Conservation (phyloP, 208 protist species). For the Trypanosoma mega region DNA sequence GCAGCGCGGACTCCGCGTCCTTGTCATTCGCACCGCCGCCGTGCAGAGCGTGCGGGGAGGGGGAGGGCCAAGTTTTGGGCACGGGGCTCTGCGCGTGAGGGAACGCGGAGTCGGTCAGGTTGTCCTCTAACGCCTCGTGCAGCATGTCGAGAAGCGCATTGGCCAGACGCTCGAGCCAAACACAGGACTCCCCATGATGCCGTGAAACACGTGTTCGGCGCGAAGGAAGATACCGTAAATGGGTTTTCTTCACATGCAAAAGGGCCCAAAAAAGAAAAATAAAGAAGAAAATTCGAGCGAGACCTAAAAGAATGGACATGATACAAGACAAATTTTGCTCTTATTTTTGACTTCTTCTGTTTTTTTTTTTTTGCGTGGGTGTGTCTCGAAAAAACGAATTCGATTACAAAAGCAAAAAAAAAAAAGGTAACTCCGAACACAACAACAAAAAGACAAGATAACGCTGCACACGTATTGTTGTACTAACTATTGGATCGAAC, state of each 20-base stretch:
- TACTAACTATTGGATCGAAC: too few species aligned
- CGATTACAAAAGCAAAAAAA: conserved; percentile 11
- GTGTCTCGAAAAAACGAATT: neutral
- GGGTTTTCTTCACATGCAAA: conserved; percentile 59
- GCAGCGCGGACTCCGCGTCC: too few species aligned
- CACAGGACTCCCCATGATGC: conserved; percentile 63
- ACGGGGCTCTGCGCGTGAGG: neutral
- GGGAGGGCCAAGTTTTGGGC: too few species aligned
- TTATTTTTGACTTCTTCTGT: conserved; percentile 9
- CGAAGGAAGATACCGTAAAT: conserved; percentile 68
- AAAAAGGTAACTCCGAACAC: neutral
- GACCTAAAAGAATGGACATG: conserved; percentile 20
- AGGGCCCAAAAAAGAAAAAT: conserved; percentile 34
- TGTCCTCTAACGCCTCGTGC: conserved; percentile 28
- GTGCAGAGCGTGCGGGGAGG: too few species aligned
- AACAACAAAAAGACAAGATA: neutral
- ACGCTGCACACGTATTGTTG: too few species aligned
- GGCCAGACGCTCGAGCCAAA: conserved; percentile 72
- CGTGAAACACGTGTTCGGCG: conserved; percentile 76
- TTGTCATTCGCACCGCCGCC: too few species aligned
- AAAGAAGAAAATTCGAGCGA: conserved; percentile 34
- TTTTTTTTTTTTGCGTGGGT: neutral
- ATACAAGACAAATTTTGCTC: conserved; percentile 11
- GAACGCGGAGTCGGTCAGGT: neutral
- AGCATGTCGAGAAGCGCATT: conserved; percentile 67